phyloP scores from a whole-genome alignment of 441 rosid genomes.

The Arabidopsis lyrata region DNA sequence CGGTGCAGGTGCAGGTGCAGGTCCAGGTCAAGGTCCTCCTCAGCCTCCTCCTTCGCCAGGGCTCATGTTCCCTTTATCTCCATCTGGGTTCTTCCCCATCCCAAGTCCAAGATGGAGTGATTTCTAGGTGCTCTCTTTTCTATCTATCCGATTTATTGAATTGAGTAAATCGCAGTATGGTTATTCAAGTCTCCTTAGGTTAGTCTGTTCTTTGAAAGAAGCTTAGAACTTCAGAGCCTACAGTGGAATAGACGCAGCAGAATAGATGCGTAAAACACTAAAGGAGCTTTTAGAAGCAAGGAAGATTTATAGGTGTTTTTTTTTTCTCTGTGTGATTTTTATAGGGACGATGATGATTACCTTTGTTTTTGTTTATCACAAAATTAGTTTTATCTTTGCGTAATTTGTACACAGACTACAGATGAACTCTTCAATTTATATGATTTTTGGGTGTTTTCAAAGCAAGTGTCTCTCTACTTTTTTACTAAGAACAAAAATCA shows the following conservation, averaged over 20 bases:
- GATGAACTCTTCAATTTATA: constrained; percentile 27
- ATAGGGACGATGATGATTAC: constrained; percentile 18
- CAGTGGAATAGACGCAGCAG: constrained; percentile 35
- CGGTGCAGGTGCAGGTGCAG: constrained; percentile 46
- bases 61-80: constrained; percentile 44
- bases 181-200: constrained; percentile 13
- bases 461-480: neutral
- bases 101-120: constrained; percentile 90
- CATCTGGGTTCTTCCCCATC: constrained; percentile 62
- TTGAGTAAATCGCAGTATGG: constrained; percentile 6
- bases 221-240: constrained; percentile 32
- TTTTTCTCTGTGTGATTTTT: neutral
- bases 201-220: constrained; percentile 31
- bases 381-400: neutral
- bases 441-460: constrained; percentile 18
- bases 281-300: constrained; percentile 26
- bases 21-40: constrained; percentile 43
- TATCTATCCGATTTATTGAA: neutral
- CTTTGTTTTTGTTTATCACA: constrained; percentile 22
- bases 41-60: constrained; percentile 63
- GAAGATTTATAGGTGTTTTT: constrained; percentile 11
- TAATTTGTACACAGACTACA: constrained; percentile 36
- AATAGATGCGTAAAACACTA: constrained; percentile 27
- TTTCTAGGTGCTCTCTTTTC: constrained; percentile 45
- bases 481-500: neutral